Evolutionary conservation across 2,329 filamentous ascomycete species (phyloP).

Genomic region (Ophiocordyceps robertsii): DNA sequence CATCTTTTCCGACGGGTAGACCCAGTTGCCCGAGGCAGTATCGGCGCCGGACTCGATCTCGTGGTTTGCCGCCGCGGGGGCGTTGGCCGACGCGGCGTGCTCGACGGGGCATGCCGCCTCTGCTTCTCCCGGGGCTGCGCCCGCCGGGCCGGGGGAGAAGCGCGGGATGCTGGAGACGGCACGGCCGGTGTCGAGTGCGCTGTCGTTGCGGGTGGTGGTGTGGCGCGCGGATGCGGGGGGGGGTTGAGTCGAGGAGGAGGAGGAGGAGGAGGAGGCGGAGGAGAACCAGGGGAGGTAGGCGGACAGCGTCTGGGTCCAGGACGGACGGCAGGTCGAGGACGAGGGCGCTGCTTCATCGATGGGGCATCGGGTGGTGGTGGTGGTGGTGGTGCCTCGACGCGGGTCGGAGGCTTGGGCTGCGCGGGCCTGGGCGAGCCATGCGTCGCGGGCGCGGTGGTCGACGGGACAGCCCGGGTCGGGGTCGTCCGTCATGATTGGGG

Average conservation of each 20-base stretch:
- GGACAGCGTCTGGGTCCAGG: conserved; percentile 29
- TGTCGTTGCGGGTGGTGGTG: conserved; percentile 2
- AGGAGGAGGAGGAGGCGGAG: conserved; percentile 8
- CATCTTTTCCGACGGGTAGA: conserved; percentile 93
- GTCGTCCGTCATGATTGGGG: conserved; percentile 11
- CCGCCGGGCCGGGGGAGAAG: conserved; percentile 19
- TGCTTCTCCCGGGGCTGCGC: conserved; percentile 3
- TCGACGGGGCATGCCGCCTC: conserved; percentile 23
- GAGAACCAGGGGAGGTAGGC: conserved; percentile 28
- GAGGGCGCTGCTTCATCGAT: conserved; percentile 14
- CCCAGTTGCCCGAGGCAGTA: conserved; percentile 70
- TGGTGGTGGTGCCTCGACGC: background rate
- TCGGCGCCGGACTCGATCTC: conserved; percentile 68
- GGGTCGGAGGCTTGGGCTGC: conserved; percentile 4
- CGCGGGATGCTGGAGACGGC: conserved; percentile 72
- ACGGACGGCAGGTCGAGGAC: conserved; percentile 8
- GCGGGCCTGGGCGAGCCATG: conserved; percentile 65
- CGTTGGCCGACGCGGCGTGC: conserved; percentile 45
- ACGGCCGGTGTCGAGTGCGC: conserved; percentile 48
- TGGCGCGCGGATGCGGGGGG: conserved; percentile 4
- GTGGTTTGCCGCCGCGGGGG: conserved; percentile 52
- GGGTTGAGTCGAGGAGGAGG: conserved; percentile 6
- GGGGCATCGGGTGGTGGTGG: conserved; percentile 12
- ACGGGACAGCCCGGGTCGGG: conserved; percentile 56
- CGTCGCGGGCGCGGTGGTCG: conserved; percentile 76